phyloP scores from a whole-genome alignment of 176 grass and related monocot species.

The Carex myosuroides region DNA sequence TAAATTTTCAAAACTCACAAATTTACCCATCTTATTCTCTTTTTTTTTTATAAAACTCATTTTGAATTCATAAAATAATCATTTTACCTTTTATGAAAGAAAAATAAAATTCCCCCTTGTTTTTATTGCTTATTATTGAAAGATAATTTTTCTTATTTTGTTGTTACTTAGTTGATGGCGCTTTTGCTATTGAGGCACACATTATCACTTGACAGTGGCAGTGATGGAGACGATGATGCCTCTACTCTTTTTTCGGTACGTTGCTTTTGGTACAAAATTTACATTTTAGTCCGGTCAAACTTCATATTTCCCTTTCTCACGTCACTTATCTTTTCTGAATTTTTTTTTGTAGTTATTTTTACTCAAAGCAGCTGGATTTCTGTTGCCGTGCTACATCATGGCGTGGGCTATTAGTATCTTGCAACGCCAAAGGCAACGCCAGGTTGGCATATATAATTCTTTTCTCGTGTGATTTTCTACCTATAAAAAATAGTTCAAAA shows the following conservation, averaged over 20 bases:
- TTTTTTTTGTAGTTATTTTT: conserved; percentile 57
- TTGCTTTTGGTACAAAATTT: conserved; percentile 1
- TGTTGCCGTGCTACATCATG: conserved; percentile 92
- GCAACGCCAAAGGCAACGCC: conserved; percentile 82
- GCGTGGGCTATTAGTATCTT: conserved; percentile 92
- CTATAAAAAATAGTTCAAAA: too few relatives aligned
- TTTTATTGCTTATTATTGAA: background rate
- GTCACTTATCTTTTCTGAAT: conserved; percentile 12
- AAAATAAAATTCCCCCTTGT: background rate
- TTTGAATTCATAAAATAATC: too few relatives aligned
- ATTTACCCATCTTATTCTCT: too few relatives aligned
- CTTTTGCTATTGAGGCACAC: conserved; percentile 94
- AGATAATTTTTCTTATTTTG: background rate
- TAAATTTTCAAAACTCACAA: too few relatives aligned
- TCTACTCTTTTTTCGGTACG: conserved; percentile 77
- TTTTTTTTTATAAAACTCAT: too few relatives aligned
- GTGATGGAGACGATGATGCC: conserved; percentile 72
- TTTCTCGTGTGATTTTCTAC: background rate
- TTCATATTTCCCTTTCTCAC: background rate
- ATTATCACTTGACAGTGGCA: conserved; percentile 45
- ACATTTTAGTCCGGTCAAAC: background rate
- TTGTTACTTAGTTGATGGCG: conserved; percentile 63
- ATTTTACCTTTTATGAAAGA: too few relatives aligned
- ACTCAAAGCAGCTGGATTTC: conserved; percentile 92
- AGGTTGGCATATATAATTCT: conserved; percentile 34